A percentile compares a stretch with the other conserved stretches of the same genome.
Conservation (phyloP, 2,329 filamentous ascomycete genomes). For the Fusarium nematophilum region DNA sequence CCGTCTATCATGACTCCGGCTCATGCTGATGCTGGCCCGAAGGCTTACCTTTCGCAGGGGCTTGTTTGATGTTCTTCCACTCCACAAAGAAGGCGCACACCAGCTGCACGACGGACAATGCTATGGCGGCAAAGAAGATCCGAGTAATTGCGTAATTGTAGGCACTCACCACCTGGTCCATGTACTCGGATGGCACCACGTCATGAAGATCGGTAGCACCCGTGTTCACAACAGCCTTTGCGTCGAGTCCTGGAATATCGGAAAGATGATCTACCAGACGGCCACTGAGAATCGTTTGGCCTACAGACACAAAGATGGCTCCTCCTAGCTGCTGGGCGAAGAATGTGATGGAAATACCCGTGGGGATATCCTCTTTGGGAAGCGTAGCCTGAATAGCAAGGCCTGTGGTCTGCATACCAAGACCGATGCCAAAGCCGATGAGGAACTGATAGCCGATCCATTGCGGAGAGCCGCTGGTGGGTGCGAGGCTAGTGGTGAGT, state of each 20-base stretch:
- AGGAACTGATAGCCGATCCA: constrained; percentile 73
- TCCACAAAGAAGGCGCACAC: constrained; percentile 70
- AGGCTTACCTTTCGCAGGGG: too few species aligned
- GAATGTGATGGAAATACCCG: constrained; percentile 66
- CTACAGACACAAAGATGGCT: constrained; percentile 68
- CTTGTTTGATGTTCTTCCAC: constrained; percentile 73
- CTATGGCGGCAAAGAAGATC: constrained; percentile 72
- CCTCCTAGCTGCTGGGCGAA: constrained; percentile 70
- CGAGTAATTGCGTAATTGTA: constrained; percentile 74
- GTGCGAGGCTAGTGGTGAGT: constrained; percentile 66
- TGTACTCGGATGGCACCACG: constrained; percentile 60
- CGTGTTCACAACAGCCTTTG: constrained; percentile 55
- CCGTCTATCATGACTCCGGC: constrained; percentile 21
- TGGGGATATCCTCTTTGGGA: constrained; percentile 62
- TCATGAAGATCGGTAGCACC: constrained; percentile 71
- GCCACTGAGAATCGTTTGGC: constrained; percentile 64
- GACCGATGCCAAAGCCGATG: constrained; percentile 67
- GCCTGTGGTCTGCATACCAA: constrained; percentile 67
- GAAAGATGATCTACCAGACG: constrained; percentile 54
- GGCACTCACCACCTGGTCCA: constrained; percentile 66
- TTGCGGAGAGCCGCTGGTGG: constrained; percentile 57
- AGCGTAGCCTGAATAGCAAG: constrained; percentile 69
- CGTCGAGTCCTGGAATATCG: constrained; percentile 56
- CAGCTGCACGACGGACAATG: constrained; percentile 65
- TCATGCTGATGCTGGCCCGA: neutral